phyloP scores from a whole-genome alignment of 306 rosid species.

The Rubus idaeus region DNA sequence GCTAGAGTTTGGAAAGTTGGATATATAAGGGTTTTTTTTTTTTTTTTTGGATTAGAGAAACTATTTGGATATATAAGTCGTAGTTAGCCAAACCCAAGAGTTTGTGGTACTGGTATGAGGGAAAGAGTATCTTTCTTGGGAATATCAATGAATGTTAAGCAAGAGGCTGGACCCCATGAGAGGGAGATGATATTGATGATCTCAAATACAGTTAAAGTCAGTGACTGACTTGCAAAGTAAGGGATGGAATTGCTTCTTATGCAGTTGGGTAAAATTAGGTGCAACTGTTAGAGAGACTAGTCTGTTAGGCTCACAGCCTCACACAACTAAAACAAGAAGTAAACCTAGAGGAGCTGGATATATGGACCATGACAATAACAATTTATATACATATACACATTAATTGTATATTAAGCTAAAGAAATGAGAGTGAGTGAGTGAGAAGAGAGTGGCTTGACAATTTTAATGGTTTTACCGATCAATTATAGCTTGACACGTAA shows the following conservation, averaged over 20 bases:
- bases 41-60: too few species aligned
- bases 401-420: neutral
- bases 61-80: slow-evolving; percentile 25
- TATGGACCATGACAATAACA: neutral
- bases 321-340: slow-evolving; percentile 14
- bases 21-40: too few species aligned
- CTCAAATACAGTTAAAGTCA: slow-evolving; percentile 18
- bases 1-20: neutral
- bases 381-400: neutral
- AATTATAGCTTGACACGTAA: too few species aligned
- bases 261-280: slow-evolving; percentile 46
- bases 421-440: neutral
- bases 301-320: slow-evolving; percentile 10
- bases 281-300: slow-evolving; percentile 23
- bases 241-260: neutral
- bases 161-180: slow-evolving; percentile 34
- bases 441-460: too few species aligned
- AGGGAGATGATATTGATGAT: slow-evolving; percentile 22
- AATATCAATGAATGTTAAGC: slow-evolving; percentile 44
- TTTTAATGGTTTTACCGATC: too few species aligned
- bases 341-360: slow-evolving; percentile 6
- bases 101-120: slow-evolving; percentile 48
- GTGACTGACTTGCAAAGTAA: slow-evolving; percentile 28
- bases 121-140: slow-evolving; percentile 57
- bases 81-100: slow-evolving; percentile 24